These are phyloP conservation scores for Aspergillus unguis DNA, from an alignment of 2,329 filamentous ascomycete genomes.

Conservation along the genomic window DNA sequence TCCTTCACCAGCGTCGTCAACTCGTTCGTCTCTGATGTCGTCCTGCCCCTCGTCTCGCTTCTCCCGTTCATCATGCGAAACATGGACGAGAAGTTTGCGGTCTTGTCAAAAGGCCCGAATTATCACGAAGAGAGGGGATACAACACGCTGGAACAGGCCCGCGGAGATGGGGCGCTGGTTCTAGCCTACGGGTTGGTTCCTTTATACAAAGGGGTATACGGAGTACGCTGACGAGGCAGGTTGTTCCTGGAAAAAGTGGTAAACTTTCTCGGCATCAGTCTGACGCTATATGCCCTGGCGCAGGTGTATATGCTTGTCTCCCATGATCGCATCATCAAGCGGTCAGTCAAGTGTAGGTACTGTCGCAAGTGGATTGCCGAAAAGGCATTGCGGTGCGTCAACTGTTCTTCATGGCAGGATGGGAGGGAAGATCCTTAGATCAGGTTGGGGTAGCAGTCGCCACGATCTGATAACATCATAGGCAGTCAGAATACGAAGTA, in stretches of 20 bases:
- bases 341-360: conserved; percentile 63
- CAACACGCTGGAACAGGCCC: conserved; percentile 66
- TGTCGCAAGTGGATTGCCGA: conserved; percentile 52
- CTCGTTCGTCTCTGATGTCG: conserved; percentile 66
- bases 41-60: conserved; percentile 67
- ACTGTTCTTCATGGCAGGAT: conserved; percentile 59
- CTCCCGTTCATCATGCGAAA: conserved; percentile 68
- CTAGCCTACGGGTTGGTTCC: conserved; percentile 62
- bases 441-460: no score
- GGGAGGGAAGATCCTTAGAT: conserved; percentile 47
- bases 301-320: conserved; percentile 60
- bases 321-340: conserved; percentile 68
- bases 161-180: conserved; percentile 68
- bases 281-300: conserved; percentile 64
- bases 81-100: conserved; percentile 70
- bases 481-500: no score
- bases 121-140: conserved; percentile 55
- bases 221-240: conserved; percentile 21
- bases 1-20: conserved; percentile 70
- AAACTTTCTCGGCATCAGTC: conserved; percentile 63
- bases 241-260: conserved; percentile 48
- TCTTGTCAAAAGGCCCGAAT: conserved; percentile 58
- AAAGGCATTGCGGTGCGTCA: conserved; percentile 53
- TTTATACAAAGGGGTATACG: no score
- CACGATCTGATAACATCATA: no score